These are phyloP conservation scores for Oxalis stricta DNA, from an alignment of 441 rosid species.

Conservation along the genomic window DNA sequence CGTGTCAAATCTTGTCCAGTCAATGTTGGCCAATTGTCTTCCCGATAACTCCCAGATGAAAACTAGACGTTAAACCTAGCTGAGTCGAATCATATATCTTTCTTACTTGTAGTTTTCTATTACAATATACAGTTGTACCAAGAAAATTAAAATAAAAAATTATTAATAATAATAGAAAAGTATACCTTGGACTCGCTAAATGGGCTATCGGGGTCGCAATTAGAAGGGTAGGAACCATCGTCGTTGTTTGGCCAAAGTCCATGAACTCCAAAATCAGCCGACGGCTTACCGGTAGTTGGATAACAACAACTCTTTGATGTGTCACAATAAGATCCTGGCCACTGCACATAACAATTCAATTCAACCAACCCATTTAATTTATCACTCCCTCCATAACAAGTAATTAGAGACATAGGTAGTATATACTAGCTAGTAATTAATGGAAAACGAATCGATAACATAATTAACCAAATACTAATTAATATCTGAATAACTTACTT, in stretches of 20 bases:
- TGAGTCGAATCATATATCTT: no score
- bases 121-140: no score
- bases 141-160: no score
- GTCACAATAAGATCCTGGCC: constrained; percentile 93
- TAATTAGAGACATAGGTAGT: no score
- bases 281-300: constrained; percentile 78
- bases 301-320: constrained; percentile 53
- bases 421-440: not conserved
- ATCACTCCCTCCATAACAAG: no score
- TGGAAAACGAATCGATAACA: not conserved
- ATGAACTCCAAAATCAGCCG: constrained; percentile 74
- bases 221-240: constrained; percentile 67
- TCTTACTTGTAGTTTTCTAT: no score
- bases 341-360: constrained; percentile 17
- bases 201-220: constrained; percentile 45
- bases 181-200: constrained; percentile 43
- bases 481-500: constrained; percentile 24
- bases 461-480: not conserved
- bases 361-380: not conserved
- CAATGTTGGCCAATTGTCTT: no score
- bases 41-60: no score
- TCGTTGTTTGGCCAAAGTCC: constrained; percentile 91
- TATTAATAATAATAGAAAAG: not conserved
- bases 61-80: no score
- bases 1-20: no score